These are phyloP conservation scores for Ganoderma resinaceum DNA, from an alignment of 1,284 basidiomycete genomes.

Conservation along the genomic window DNA sequence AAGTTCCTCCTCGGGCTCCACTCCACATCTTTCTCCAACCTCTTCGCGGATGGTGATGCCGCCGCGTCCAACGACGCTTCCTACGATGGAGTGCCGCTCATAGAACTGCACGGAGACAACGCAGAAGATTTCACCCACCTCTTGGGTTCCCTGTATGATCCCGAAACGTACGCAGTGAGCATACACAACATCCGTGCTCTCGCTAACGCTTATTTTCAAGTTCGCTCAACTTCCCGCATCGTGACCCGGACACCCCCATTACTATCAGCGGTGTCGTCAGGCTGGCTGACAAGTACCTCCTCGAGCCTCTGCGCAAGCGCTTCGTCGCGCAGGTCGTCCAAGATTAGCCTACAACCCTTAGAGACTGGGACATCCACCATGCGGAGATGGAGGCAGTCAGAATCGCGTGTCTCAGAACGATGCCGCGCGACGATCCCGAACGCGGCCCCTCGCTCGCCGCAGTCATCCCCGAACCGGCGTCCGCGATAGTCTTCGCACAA, in stretches of 20 bases:
- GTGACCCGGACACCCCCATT: not conserved
- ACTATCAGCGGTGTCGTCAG: not conserved
- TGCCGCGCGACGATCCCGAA: not conserved
- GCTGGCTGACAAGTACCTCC: conserved; percentile 5
- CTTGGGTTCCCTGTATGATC: not conserved
- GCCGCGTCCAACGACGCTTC: not conserved
- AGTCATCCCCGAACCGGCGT: conserved; percentile 38
- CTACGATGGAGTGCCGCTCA: not conserved
- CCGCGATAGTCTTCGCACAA: conserved; percentile 69
- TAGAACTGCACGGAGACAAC: not conserved
- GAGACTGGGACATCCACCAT: not conserved
- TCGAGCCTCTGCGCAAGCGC: not conserved
- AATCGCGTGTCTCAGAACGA: not conserved
- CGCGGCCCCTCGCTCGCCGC: conserved; percentile 6
- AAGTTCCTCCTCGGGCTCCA: conserved; percentile 1
- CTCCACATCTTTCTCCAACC: not conserved
- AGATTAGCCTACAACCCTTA: not conserved
- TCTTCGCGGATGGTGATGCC: not conserved
- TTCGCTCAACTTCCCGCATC: not conserved
- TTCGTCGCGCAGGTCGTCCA: conserved; percentile 4
- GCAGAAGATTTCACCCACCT: not conserved
- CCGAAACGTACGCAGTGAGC: not conserved
- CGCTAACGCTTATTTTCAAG: not conserved
- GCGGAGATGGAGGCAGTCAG: not conserved
- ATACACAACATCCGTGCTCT: not conserved